A percentile compares a stretch with the other conserved stretches of the same genome.
Conservation (phyloP, 257 asterid genomes). For the Linaria vulgaris region DNA sequence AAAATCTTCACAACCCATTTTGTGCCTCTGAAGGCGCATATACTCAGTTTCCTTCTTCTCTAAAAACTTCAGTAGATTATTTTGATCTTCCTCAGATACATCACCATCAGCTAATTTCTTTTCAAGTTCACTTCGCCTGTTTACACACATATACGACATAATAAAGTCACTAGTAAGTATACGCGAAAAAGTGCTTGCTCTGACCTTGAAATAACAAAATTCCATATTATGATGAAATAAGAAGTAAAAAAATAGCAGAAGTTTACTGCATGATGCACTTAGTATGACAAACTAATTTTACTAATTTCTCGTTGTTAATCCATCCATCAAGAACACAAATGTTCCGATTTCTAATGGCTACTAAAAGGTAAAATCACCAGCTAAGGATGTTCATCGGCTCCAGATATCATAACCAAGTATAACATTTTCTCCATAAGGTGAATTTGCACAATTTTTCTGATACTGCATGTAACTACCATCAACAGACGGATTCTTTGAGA, state of each 20-base stretch:
- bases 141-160: conserved; percentile 27
- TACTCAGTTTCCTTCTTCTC: conserved; percentile 98
- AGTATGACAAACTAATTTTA: not conserved
- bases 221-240: conserved; percentile 10
- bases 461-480: not conserved
- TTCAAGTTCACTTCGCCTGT: conserved; percentile 84
- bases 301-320: not conserved
- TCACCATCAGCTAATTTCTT: conserved; percentile 97
- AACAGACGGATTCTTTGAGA: not conserved
- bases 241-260: not conserved
- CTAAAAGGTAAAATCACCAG: not conserved
- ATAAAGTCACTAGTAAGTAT: conserved; percentile 9
- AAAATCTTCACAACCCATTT: conserved; percentile 91
- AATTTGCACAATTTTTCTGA: not conserved
- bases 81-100: conserved; percentile 98
- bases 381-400: not conserved
- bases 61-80: conserved; percentile 71
- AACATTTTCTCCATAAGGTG: not conserved
- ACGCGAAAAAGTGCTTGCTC: conserved; percentile 15
- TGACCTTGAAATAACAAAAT: conserved; percentile 8
- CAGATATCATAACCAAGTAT: not conserved
- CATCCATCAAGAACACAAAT: not conserved
- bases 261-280: not conserved
- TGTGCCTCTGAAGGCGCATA: conserved; percentile 98
- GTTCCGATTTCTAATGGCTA: not conserved